phyloP scores from a whole-genome alignment of 2,329 filamentous ascomycete genomes.

The Penicillium sp. region DNA sequence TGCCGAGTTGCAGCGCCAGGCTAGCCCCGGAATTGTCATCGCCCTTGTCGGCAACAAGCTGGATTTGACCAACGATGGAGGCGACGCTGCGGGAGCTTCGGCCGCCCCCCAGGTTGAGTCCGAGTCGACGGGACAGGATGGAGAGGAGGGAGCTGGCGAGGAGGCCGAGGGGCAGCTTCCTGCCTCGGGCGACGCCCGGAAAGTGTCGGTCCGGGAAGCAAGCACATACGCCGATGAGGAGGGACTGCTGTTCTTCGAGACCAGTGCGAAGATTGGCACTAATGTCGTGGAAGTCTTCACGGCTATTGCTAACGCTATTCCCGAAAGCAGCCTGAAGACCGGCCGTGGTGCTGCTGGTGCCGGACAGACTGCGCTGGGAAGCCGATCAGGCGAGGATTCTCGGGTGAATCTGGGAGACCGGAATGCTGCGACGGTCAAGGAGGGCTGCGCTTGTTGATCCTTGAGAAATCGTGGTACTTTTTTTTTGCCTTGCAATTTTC shows the following conservation, averaged over 20 bases:
- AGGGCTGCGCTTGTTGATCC: slow-evolving; percentile 83
- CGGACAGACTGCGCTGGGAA: slow-evolving; percentile 63
- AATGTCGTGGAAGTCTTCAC: slow-evolving; percentile 97
- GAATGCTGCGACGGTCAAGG: slow-evolving; percentile 77
- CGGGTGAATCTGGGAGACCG: slow-evolving; percentile 83
- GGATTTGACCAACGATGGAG: slow-evolving; percentile 72
- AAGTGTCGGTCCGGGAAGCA: slow-evolving; percentile 89
- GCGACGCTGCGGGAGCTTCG: slow-evolving; percentile 51
- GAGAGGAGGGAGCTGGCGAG: slow-evolving; percentile 54
- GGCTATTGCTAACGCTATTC: slow-evolving; percentile 96
- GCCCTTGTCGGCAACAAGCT: slow-evolving; percentile 96
- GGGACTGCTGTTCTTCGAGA: slow-evolving; percentile 93
- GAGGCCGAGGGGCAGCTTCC: slow-evolving; percentile 63
- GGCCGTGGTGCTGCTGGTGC: slow-evolving; percentile 71
- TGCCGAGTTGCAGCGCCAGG: slow-evolving; percentile 93
- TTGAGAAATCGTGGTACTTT: slow-evolving; percentile 4
- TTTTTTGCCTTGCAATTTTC: slow-evolving; percentile 23
- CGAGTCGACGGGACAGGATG: slow-evolving; percentile 40
- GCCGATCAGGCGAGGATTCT: slow-evolving; percentile 56
- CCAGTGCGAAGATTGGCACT: slow-evolving; percentile 92
- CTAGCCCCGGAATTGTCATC: slow-evolving; percentile 94
- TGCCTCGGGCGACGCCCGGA: slow-evolving; percentile 75
- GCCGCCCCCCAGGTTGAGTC: slow-evolving; percentile 47
- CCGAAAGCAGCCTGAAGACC: slow-evolving; percentile 93
- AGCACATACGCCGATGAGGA: slow-evolving; percentile 95